Percentiles rank a stretch among this genome's conserved stretches.
Evolutionary conservation across 306 rosid species (phyloP).

Genomic region (Lablab purpureus): DNA sequence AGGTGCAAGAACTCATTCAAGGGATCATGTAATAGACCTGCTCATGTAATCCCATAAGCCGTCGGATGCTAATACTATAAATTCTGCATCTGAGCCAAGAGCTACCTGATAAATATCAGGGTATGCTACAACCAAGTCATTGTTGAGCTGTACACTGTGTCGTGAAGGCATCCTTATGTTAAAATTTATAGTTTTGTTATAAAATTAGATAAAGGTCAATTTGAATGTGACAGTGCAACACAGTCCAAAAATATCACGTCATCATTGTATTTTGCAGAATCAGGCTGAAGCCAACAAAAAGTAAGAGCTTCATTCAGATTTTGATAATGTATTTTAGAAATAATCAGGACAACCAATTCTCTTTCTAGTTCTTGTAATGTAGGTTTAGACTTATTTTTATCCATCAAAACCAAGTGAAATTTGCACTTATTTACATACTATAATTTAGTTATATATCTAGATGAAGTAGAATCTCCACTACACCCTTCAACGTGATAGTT

Average conservation of each 20-base stretch:
- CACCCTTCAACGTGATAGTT: no score
- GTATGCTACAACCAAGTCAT: constrained; percentile 80
- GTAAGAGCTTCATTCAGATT: constrained; percentile 2
- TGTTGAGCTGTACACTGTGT: constrained; percentile 74
- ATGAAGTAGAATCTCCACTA: no score
- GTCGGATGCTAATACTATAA: constrained; percentile 90
- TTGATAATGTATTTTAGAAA: not conserved
- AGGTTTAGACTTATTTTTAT: no score
- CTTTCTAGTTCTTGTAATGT: not conserved
- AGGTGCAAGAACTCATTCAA: constrained; percentile 32
- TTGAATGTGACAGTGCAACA: constrained; percentile 21
- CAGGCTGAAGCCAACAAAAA: not conserved
- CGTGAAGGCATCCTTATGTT: constrained; percentile 36
- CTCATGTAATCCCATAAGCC: constrained; percentile 98
- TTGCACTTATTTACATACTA: no score
- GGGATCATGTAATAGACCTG: constrained; percentile 59
- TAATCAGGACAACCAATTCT: constrained; percentile 4
- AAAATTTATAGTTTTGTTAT: constrained; percentile 2
- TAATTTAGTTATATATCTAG: no score
- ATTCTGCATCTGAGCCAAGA: constrained; percentile 83
- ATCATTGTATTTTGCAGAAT: constrained; percentile 4
- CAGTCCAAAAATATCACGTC: not conserved
- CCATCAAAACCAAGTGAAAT: no score
- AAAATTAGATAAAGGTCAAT: not conserved
- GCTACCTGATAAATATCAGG: constrained; percentile 85